Evolutionary conservation across 176 grass and related monocot genomes (phyloP).

Genomic region (Phyllostachys edulis): DNA sequence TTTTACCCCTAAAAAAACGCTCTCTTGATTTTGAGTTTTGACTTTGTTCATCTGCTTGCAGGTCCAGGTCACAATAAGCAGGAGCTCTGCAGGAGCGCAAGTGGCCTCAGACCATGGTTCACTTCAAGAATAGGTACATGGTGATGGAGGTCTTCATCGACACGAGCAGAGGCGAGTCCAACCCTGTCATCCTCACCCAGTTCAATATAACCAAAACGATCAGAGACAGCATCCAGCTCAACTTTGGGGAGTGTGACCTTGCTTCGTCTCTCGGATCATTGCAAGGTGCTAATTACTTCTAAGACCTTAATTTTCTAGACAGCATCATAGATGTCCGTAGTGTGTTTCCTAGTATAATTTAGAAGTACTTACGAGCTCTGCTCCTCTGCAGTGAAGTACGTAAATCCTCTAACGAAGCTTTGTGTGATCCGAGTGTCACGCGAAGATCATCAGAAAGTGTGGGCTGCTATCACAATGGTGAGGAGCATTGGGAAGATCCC

Average conservation of each 20-base stretch:
- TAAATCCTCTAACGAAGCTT: constrained; percentile 70
- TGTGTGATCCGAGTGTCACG: constrained; percentile 63
- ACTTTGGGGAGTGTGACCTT: constrained; percentile 83
- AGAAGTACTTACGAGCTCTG: not conserved
- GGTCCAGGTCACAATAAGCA: not conserved
- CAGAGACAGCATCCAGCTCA: constrained; percentile 73
- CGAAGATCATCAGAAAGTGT: constrained; percentile 72
- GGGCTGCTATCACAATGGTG: constrained; percentile 68
- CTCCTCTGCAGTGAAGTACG: constrained; percentile 64
- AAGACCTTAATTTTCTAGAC: not conserved
- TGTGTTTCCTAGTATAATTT: not conserved
- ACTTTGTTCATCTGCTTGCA: not conserved
- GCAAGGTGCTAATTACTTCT: constrained; percentile 49
- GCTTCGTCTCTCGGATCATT: constrained; percentile 66
- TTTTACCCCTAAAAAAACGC: not conserved
- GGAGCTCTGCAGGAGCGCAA: not conserved
- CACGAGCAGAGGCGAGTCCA: constrained; percentile 22
- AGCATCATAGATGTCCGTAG: not conserved
- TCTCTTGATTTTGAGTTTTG: not conserved
- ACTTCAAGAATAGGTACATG: constrained; percentile 92
- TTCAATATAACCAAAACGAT: constrained; percentile 68
- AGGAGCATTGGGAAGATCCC: constrained; percentile 58
- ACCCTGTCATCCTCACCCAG: constrained; percentile 59
- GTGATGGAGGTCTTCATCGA: constrained; percentile 78
- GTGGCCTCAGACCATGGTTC: constrained; percentile 45